A percentile compares a stretch with the other conserved stretches of the same genome.
Evolutionary conservation across 2,329 filamentous ascomycete genomes (phyloP).

Genomic region (Trichoderma sp.): DNA sequence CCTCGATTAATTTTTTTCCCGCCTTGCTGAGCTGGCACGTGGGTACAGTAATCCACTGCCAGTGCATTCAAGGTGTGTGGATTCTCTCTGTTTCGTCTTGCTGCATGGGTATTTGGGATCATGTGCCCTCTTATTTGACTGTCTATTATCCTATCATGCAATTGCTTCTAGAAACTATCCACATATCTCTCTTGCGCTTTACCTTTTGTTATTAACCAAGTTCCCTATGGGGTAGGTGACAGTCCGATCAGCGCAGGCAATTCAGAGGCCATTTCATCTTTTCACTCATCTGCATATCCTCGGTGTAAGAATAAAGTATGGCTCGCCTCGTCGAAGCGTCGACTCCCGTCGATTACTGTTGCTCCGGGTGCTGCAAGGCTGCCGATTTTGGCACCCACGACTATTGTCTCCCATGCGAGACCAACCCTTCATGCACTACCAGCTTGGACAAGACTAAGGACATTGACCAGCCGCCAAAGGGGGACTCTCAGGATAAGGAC

Average conservation of each 20-base stretch:
- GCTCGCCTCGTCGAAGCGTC: constrained; percentile 18
- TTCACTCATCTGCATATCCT: neutral
- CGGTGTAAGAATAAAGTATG: neutral
- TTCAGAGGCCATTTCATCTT: neutral
- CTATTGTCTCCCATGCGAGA: constrained; percentile 34
- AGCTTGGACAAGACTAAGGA: constrained; percentile 18
- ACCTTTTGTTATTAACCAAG: constrained; percentile 1
- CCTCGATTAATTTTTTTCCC: neutral
- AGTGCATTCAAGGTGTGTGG: constrained; percentile 9
- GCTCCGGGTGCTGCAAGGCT: constrained; percentile 36
- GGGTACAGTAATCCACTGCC: constrained; percentile 11
- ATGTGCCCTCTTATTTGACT: constrained; percentile 5
- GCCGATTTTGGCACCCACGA: constrained; percentile 37
- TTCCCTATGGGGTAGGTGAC: constrained; percentile 14
- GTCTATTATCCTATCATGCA: neutral
- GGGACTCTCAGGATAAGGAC: neutral
- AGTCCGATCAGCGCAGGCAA: neutral
- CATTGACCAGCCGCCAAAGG: neutral
- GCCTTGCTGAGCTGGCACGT: constrained; percentile 9
- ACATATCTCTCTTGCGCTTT: neutral
- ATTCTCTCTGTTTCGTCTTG: neutral
- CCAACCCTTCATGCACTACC: constrained; percentile 29
- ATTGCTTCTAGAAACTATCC: neutral
- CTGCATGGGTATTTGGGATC: constrained; percentile 10
- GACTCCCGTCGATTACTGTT: constrained; percentile 30